Evolutionary conservation across 2,329 filamentous ascomycete species (phyloP).

Genomic region (Erysiphe pulchra): DNA sequence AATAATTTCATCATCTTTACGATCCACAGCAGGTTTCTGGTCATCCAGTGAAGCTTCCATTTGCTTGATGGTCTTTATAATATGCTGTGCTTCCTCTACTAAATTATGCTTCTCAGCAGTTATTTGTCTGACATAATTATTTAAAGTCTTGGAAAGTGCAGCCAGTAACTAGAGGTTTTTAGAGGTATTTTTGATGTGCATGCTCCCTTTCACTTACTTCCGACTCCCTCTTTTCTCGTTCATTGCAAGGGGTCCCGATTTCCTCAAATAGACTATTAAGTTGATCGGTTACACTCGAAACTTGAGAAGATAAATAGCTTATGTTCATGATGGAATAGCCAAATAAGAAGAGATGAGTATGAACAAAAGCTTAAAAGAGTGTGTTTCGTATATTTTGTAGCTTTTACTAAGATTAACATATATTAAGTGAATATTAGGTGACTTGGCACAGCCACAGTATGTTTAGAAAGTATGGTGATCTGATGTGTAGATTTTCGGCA

Average conservation of each 20-base stretch:
- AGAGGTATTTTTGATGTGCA: slow-evolving; percentile 7
- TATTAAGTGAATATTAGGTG: background rate
- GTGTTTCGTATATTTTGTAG: background rate
- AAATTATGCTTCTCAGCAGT: slow-evolving; percentile 72
- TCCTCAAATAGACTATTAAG: slow-evolving; percentile 91
- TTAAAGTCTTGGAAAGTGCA: slow-evolving; percentile 72
- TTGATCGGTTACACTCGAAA: slow-evolving; percentile 79
- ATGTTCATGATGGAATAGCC: slow-evolving; percentile 41
- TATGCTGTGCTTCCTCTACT: slow-evolving; percentile 66
- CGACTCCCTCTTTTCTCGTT: slow-evolving; percentile 68
- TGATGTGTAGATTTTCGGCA: background rate
- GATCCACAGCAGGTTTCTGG: slow-evolving; percentile 34
- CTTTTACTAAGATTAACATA: background rate
- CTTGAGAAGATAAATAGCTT: slow-evolving; percentile 79
- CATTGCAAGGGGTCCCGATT: slow-evolving; percentile 83
- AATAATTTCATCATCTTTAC: slow-evolving; percentile 39
- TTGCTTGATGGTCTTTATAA: slow-evolving; percentile 68
- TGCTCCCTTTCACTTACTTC: slow-evolving; percentile 33
- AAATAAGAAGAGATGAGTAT: background rate
- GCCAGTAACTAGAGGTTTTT: slow-evolving; percentile 44
- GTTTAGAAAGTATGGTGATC: background rate
- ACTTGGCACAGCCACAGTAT: background rate
- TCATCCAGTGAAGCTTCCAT: slow-evolving; percentile 70
- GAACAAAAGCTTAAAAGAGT: background rate
- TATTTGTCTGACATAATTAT: slow-evolving; percentile 69